phyloP scores from a whole-genome alignment of 495 filamentous ascomycete genomes.

The Daldinia bambusicola region DNA sequence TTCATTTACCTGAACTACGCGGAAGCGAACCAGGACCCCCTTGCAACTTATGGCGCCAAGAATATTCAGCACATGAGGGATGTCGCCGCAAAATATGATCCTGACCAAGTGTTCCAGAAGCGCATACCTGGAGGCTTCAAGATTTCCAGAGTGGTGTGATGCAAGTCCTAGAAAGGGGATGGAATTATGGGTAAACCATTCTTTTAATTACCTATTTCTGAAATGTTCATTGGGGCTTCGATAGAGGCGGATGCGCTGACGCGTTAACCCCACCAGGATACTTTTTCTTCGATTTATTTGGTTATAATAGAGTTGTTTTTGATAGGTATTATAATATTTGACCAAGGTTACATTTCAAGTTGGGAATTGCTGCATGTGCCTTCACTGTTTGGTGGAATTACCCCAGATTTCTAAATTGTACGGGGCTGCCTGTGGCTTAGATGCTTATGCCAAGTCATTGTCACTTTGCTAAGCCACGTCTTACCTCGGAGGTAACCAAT shows the following conservation, averaged over 20 bases:
- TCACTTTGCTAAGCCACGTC: not conserved
- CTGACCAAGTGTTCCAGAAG: constrained; percentile 59
- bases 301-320: not conserved
- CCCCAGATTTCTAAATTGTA: constrained; percentile 2
- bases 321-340: too few species aligned
- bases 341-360: too few species aligned
- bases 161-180: not conserved
- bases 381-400: not conserved
- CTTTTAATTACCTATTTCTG: too few species aligned
- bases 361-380: too few species aligned
- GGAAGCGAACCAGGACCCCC: constrained; percentile 54
- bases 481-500: not conserved
- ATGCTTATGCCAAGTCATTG: not conserved
- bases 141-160: constrained; percentile 35
- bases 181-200: too few species aligned
- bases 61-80: constrained; percentile 55
- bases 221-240: too few species aligned
- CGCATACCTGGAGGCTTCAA: constrained; percentile 53
- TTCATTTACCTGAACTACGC: constrained; percentile 60
- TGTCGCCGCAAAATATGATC: constrained; percentile 60
- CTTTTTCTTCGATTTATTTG: too few species aligned
- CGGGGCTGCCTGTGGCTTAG: constrained; percentile 29
- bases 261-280: too few species aligned
- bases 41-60: constrained; percentile 58
- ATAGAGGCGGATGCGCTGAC: too few species aligned